phyloP scores from a whole-genome alignment of 176 grass and related monocot genomes.

The Phoenix roebelenii region DNA sequence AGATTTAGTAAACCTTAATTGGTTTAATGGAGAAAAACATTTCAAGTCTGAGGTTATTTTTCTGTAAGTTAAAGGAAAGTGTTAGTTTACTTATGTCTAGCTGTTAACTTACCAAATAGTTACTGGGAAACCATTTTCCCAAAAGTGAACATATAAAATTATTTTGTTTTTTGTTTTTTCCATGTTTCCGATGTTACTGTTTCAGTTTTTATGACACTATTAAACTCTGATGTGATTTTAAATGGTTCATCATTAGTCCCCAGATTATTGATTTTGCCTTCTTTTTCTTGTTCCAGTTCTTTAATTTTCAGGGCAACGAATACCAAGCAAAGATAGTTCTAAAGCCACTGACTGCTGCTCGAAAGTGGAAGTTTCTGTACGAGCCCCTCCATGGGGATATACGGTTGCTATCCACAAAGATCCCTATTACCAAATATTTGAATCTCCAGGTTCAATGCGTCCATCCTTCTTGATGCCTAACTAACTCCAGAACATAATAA shows the following conservation, averaged over 20 bases:
- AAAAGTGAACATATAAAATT: neutral
- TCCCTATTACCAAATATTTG: slow-evolving; percentile 78
- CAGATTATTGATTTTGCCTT: neutral
- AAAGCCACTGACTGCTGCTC: slow-evolving; percentile 54
- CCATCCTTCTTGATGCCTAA: too few relatives aligned
- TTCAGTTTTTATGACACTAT: too few relatives aligned
- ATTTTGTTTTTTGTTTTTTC: neutral
- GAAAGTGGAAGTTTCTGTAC: slow-evolving; percentile 73
- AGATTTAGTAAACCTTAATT: too few relatives aligned
- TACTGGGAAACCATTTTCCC: too few relatives aligned
- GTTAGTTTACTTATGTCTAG: neutral
- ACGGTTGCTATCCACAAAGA: slow-evolving; percentile 91
- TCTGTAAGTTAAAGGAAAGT: neutral
- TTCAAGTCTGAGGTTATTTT: neutral
- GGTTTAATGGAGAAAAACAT: too few relatives aligned
- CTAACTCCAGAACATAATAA: neutral
- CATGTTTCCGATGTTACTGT: too few relatives aligned
- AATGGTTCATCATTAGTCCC: neutral
- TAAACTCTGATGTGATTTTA: neutral
- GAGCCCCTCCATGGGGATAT: slow-evolving; percentile 67
- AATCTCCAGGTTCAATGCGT: slow-evolving; percentile 58
- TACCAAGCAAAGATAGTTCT: slow-evolving; percentile 82
- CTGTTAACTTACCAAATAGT: too few relatives aligned
- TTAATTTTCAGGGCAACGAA: slow-evolving; percentile 68
- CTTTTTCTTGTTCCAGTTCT: slow-evolving; percentile 48